These are phyloP conservation scores for Plectosphaerella plurivora DNA, from an alignment of 2,329 filamentous ascomycete species.

Conservation along the genomic window DNA sequence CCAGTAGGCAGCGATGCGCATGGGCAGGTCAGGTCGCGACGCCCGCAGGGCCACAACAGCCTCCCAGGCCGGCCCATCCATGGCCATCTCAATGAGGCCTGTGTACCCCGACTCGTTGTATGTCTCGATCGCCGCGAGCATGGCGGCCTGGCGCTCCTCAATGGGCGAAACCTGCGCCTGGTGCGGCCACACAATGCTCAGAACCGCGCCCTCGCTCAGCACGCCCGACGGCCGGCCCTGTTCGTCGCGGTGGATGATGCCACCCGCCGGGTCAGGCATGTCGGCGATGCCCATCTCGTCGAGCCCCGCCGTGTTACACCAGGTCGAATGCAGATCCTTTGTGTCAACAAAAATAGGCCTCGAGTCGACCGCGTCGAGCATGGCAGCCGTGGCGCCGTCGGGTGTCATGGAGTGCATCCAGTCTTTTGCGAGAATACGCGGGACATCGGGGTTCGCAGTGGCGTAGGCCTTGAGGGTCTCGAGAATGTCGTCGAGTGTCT, in stretches of 20 bases:
- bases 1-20: constrained; percentile 40
- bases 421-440: constrained; percentile 47
- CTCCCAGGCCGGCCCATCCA: constrained; percentile 40
- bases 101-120: constrained; percentile 37
- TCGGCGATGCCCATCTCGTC: constrained; percentile 31
- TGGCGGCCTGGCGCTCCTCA: constrained; percentile 29
- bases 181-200: constrained; percentile 36
- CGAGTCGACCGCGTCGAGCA: constrained; percentile 48
- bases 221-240: constrained; percentile 33
- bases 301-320: constrained; percentile 40
- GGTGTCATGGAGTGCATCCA: constrained; percentile 51
- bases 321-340: constrained; percentile 37
- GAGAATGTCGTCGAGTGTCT: constrained; percentile 44
- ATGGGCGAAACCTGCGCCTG: constrained; percentile 28
- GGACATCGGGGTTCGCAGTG: constrained; percentile 37
- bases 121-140: constrained; percentile 29
- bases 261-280: constrained; percentile 33
- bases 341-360: constrained; percentile 40
- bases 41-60: constrained; percentile 21
- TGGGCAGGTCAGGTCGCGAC: constrained; percentile 16
- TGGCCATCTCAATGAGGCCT: constrained; percentile 41
- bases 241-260: constrained; percentile 33
- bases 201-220: constrained; percentile 33
- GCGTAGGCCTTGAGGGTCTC: constrained; percentile 39
- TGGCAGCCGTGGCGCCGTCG: constrained; percentile 37